phyloP scores from a whole-genome alignment of 768 basidiomycete genomes.

The Exsudoporus frostii region DNA sequence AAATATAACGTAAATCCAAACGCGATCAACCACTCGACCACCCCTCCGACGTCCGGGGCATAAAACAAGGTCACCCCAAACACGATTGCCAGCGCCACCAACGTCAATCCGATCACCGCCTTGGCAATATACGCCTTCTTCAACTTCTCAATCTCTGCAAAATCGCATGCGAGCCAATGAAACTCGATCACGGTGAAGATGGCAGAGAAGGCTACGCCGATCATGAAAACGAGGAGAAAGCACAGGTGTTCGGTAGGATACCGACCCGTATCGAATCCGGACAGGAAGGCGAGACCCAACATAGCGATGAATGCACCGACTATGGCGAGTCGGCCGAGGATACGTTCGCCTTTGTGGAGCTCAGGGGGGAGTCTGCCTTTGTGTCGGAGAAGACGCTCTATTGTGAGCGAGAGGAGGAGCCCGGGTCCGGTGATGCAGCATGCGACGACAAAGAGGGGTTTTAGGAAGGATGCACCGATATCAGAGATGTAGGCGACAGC shows the following conservation, averaged over 20 bases:
- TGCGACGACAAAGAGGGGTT: constrained; percentile 71
- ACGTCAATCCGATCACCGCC: constrained; percentile 52
- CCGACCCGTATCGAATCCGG: constrained; percentile 66
- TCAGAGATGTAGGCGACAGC: constrained; percentile 75
- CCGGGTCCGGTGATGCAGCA: constrained; percentile 59
- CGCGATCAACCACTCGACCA: constrained; percentile 72
- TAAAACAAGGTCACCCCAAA: constrained; percentile 54
- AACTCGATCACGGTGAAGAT: constrained; percentile 75
- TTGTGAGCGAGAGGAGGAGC: constrained; percentile 56
- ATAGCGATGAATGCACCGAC: constrained; percentile 61
- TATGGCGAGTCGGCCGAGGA: constrained; percentile 56
- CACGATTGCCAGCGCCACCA: constrained; percentile 60
- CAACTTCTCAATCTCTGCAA: constrained; percentile 41
- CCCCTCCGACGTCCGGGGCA: constrained; percentile 50
- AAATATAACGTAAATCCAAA: constrained; percentile 74
- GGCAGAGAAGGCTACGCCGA: constrained; percentile 68
- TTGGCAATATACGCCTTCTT: constrained; percentile 58
- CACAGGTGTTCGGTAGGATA: constrained; percentile 48
- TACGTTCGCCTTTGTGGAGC: constrained; percentile 54
- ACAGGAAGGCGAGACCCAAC: constrained; percentile 61
- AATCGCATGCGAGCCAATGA: constrained; percentile 62
- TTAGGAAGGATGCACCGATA: constrained; percentile 67
- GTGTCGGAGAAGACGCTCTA: constrained; percentile 67
- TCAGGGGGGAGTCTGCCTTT: constrained; percentile 62
- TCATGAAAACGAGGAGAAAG: constrained; percentile 70